Evolutionary conservation across 345 rosid genomes (phyloP).

Genomic region (Aethionema arabicum): DNA sequence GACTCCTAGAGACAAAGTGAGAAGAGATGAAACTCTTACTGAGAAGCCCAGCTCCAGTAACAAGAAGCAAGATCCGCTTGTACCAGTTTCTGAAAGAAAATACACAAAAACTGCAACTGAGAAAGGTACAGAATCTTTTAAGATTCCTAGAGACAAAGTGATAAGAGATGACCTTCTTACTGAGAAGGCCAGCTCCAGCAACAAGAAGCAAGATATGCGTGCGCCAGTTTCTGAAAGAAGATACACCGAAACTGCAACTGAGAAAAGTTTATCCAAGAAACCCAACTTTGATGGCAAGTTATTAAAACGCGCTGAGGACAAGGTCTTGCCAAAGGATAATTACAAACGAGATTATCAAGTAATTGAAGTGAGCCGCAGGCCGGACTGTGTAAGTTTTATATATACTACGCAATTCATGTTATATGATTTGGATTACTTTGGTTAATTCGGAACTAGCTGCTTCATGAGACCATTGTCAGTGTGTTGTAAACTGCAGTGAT

Average conservation of each 20-base stretch:
- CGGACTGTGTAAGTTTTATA: slow-evolving; percentile 61
- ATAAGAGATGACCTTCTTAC: slow-evolving; percentile 12
- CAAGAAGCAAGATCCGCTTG: slow-evolving; percentile 23
- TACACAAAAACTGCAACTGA: slow-evolving; percentile 32
- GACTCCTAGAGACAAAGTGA: slow-evolving; percentile 30
- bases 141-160: slow-evolving; percentile 31
- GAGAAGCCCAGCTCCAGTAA: slow-evolving; percentile 20
- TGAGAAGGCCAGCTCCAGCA: slow-evolving; percentile 19
- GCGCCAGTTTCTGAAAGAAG: slow-evolving; percentile 28
- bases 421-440: slow-evolving; percentile 8
- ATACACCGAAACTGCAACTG: slow-evolving; percentile 33
- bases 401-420: background rate
- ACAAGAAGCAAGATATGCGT: slow-evolving; percentile 22
- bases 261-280: slow-evolving; percentile 35
- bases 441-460: slow-evolving; percentile 11
- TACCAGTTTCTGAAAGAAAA: slow-evolving; percentile 27
- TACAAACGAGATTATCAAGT: slow-evolving; percentile 33
- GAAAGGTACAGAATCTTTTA: slow-evolving; percentile 11
- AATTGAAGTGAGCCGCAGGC: slow-evolving; percentile 45
- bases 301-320: slow-evolving; percentile 33
- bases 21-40: slow-evolving; percentile 13
- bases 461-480: slow-evolving; percentile 9
- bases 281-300: slow-evolving; percentile 40
- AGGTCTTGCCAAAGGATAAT: slow-evolving; percentile 35
- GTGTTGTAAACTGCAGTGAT: slow-evolving; percentile 10